Base-by-base conservation (phyloP, 2,329 filamentous ascomycete genomes). In the Calonectria ilicicola region DNA sequence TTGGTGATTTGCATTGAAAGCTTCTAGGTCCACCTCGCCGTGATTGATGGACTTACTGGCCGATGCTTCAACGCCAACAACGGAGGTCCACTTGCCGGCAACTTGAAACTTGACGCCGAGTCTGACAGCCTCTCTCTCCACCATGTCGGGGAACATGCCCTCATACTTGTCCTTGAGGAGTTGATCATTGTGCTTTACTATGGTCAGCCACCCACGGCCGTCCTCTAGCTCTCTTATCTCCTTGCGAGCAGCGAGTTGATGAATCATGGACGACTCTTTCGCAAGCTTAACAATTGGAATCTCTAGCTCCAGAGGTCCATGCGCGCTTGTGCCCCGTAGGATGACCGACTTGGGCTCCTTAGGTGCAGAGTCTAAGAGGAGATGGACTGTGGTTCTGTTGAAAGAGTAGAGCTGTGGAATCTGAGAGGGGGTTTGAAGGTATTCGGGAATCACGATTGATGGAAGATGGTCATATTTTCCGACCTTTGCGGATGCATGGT, bases 201-300 rank as follows among this genome's bases (percentile, higher is more conserved):
- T 19, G 7, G 21, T 40, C 53, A 40, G 14, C 53, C 53, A 60
- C 21, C 53, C 53, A 5, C 53, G 53, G 21, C 53, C 35, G 14
- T 60, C 53, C 21, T 60, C 53, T 5, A 60, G 26, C 17, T 60
- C 53, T 19, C 89, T 85, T 17, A 93, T 86, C 2, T 91, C 91
- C 80, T 92, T 94, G 67, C 90, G 90, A 0, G 92, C 92, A 1
- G 92, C 93, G 0, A 95, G 89, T 76, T 93, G 91, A 79, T 95
- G 93, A 7, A 60, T 40, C 17, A 10, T 38, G 21, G 21, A 40
- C 6, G 53, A 60, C 7, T 35, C 35, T 12, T 27, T 79, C 0
- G 85, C 76, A 0, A 90, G 81, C 2, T 85, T 76, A 1, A 89
- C 86, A 42, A 95, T 85, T 0, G 92, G 91, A 10, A 95, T 60